phyloP scores from a whole-genome alignment of 345 rosid species.

The Isatis tinctoria region DNA sequence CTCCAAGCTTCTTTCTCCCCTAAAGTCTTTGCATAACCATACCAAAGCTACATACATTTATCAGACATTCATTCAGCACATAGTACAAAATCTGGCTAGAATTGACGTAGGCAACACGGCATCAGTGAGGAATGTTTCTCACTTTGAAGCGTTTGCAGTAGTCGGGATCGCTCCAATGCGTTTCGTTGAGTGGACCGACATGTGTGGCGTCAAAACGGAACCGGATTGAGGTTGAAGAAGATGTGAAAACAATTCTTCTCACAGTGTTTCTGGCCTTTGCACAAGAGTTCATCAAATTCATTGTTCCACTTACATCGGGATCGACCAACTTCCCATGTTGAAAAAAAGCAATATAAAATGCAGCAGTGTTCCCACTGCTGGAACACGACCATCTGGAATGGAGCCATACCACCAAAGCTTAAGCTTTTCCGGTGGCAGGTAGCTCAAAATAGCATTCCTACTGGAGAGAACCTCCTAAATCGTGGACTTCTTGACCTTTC shows the following conservation, averaged over 20 bases:
- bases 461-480: too few relatives aligned
- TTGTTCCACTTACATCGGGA: slow-evolving; percentile 58
- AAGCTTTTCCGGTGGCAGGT: too few relatives aligned
- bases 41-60: slow-evolving; percentile 53
- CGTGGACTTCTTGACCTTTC: too few relatives aligned
- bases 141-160: slow-evolving; percentile 66
- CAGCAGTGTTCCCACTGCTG: too few relatives aligned
- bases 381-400: too few relatives aligned
- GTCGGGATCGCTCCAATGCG: slow-evolving; percentile 73
- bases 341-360: too few relatives aligned
- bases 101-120: too few relatives aligned
- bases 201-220: slow-evolving; percentile 49
- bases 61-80: neutral
- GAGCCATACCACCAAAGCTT: too few relatives aligned
- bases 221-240: slow-evolving; percentile 67
- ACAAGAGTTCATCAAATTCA: slow-evolving; percentile 65
- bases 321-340: slow-evolving; percentile 18
- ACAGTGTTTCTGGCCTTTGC: slow-evolving; percentile 29
- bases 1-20: slow-evolving; percentile 79
- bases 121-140: neutral
- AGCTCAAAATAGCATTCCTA: too few relatives aligned
- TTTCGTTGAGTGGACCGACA: slow-evolving; percentile 61
- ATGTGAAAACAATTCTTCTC: slow-evolving; percentile 68
- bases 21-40: slow-evolving; percentile 60
- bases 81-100: too few relatives aligned